Evolutionary conservation across 805 yeast species (phyloP).

Genomic region (Groenewaldozyma salmanticensis): DNA sequence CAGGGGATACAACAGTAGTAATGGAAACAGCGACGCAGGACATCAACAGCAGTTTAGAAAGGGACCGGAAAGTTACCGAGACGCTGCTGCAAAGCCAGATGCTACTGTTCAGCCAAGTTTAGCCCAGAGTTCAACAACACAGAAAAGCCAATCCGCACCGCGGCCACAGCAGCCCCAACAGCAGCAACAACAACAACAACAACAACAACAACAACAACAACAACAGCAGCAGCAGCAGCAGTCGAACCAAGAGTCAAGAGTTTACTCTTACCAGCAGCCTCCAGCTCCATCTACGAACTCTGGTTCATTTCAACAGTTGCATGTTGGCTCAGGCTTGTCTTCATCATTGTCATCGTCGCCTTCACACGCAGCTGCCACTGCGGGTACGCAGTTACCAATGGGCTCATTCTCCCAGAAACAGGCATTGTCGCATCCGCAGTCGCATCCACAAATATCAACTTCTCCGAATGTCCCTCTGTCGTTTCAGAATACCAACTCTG

Average conservation of each 20-base stretch:
- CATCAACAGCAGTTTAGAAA: neutral
- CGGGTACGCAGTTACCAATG: no score
- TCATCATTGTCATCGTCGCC: no score
- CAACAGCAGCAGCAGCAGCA: neutral
- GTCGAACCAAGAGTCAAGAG: slow-evolving; percentile 6
- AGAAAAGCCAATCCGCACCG: no score
- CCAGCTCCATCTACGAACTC: no score
- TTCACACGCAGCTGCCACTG: no score
- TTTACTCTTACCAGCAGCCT: slow-evolving; percentile 9
- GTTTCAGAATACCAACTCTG: no score
- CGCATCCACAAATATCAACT: no score
- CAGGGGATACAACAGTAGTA: slow-evolving; percentile 4
- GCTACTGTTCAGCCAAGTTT: neutral
- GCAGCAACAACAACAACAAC: slow-evolving; percentile 1
- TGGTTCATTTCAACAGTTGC: no score
- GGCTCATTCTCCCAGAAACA: no score
- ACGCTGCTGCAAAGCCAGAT: neutral
- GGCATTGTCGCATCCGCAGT: no score
- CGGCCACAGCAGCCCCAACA: slow-evolving; percentile 4
- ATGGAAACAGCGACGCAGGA: slow-evolving; percentile 1
- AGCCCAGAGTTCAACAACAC: neutral
- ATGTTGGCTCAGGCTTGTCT: no score
- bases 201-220: neutral
- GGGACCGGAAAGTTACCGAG: neutral
- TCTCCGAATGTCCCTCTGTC: no score